phyloP scores from a whole-genome alignment of 768 basidiomycete species.

The Kondoa subrosea region DNA sequence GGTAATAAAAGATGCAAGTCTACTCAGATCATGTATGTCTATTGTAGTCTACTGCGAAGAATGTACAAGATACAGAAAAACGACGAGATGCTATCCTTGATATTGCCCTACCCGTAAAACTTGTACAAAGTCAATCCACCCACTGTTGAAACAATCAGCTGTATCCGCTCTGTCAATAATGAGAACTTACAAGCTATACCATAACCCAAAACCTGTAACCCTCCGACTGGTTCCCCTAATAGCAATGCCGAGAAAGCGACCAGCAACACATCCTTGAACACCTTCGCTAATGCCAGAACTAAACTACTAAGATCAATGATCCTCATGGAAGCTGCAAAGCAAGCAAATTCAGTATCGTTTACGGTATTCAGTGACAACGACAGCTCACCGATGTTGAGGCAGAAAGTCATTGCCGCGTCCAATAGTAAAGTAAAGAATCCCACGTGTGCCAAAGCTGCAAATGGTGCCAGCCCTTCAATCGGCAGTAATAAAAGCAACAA shows the following conservation, averaged over 20 bases:
- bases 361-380: not conserved
- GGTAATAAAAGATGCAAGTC: no score
- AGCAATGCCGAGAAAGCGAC: not conserved
- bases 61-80: not conserved
- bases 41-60: no score
- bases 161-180: not conserved
- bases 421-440: not conserved
- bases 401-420: slow-evolving; percentile 5
- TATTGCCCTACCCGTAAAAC: not conserved
- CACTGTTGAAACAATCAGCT: not conserved
- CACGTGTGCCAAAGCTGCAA: not conserved
- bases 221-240: not conserved
- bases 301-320: not conserved
- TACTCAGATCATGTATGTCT: no score
- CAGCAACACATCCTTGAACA: not conserved
- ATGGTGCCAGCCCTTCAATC: slow-evolving; percentile 13
- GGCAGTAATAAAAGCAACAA: not conserved
- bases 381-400: not conserved
- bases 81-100: not conserved
- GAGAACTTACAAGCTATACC: not conserved
- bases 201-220: not conserved
- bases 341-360: not conserved
- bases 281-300: not conserved
- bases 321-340: not conserved
- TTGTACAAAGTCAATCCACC: not conserved